A percentile compares a stretch with the other conserved stretches of the same genome.
phyloP scores from a whole-genome alignment of 139 green algal genomes.

The Eudorina sp. region DNA sequence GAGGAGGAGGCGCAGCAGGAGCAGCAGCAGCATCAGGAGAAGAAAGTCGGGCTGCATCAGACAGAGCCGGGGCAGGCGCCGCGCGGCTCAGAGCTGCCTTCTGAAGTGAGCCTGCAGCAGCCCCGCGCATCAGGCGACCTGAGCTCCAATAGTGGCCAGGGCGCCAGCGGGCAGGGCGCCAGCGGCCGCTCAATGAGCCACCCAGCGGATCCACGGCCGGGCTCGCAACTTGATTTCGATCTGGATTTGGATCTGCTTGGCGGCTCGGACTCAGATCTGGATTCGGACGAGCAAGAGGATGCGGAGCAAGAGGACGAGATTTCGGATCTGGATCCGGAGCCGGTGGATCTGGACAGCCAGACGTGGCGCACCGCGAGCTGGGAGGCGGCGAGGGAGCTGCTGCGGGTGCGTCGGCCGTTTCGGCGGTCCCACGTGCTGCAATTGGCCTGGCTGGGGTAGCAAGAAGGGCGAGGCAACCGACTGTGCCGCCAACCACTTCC shows the following conservation, averaged over 20 bases:
- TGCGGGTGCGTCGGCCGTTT: slow-evolving; percentile 24
- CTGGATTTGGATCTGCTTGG: no score
- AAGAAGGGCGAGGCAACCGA: no score
- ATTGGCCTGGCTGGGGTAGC: no score
- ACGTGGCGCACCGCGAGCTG: slow-evolving; percentile 15
- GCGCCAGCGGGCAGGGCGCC: no score
- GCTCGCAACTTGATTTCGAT: background rate
- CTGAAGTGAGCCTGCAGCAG: no score
- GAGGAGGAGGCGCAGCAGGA: background rate
- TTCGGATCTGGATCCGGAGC: slow-evolving; percentile 11
- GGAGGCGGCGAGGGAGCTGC: slow-evolving; percentile 12
- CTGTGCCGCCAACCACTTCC: no score
- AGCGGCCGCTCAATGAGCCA: background rate
- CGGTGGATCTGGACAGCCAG: slow-evolving; percentile 25
- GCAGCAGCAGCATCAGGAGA: background rate
- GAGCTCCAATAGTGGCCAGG: no score
- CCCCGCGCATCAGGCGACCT: no score
- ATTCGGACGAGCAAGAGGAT: background rate
- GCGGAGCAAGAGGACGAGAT: background rate
- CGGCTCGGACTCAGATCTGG: background rate
- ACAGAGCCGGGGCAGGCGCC: no score
- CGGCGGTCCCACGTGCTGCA: no score
- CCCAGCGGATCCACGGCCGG: no score
- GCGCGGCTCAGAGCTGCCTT: no score
- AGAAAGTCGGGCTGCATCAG: background rate